Evolutionary conservation across 106 monocot species (phyloP).

Genomic region (Platanthera guangdongensis): DNA sequence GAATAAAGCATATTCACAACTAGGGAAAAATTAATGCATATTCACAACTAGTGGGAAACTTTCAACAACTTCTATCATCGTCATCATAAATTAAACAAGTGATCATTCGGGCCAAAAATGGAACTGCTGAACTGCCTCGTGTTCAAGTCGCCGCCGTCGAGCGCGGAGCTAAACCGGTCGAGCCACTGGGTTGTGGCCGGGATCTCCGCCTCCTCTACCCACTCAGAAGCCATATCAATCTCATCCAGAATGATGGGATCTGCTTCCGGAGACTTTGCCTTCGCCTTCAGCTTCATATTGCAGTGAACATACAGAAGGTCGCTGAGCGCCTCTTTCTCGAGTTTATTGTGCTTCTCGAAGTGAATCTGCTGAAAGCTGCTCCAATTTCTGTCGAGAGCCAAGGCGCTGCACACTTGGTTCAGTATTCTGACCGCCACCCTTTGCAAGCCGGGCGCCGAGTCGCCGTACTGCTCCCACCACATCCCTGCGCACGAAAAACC

Average conservation of each 20-base stretch:
- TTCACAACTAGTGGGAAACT: not conserved
- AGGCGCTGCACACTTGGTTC: conserved; percentile 80
- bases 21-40: not conserved
- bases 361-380: conserved; percentile 48
- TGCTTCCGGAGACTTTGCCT: conserved; percentile 25
- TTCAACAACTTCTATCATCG: not conserved
- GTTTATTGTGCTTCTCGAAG: conserved; percentile 72
- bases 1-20: not conserved
- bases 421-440: conserved; percentile 74
- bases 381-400: conserved; percentile 52
- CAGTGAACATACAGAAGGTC: conserved; percentile 83
- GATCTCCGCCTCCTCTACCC: conserved; percentile 76
- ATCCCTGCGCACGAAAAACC: conserved; percentile 36
- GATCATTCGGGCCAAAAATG: conserved; percentile 66
- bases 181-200: conserved; percentile 63
- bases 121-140: conserved; percentile 65
- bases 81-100: conserved; percentile 66
- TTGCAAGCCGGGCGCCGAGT: conserved; percentile 76
- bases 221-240: conserved; percentile 85
- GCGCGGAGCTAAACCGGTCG: conserved; percentile 57
- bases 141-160: conserved; percentile 69
- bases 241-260: conserved; percentile 73
- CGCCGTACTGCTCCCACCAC: conserved; percentile 99
- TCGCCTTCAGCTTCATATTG: conserved; percentile 71
- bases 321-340: conserved; percentile 64